Evolutionary conservation across 768 basidiomycete genomes (phyloP), one percentile per base, ranked within the genome.

Genomic region (Pulveroboletus frians): DNA sequence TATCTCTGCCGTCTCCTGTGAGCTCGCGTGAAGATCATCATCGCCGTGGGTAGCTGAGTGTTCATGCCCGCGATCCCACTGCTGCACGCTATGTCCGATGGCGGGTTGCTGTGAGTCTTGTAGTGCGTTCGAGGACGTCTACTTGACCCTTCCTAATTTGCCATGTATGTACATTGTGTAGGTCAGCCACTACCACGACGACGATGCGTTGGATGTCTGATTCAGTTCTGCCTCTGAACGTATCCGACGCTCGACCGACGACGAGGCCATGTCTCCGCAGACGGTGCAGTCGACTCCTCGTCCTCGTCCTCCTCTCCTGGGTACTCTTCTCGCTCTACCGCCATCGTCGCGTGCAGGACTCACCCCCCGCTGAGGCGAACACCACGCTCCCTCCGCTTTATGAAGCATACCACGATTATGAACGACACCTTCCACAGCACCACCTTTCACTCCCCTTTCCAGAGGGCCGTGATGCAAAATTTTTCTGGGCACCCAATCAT

Each of bases 401-500:
- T 50, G 66, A 71, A 42, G 58, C 63, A 18, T 79, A 71, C 55
- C 69, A 70, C 36, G 63, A 69, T 39, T 70, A 67, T 26, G 79
- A 80, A 57, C 66, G 73, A 37, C 55, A 43, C 8, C 62, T 80
- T 1, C 75, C 76, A 0, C 78, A 80, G 42, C 75, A 79, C 52
- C 59, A 72, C 47, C 53, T 62, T 0, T 66, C 68, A 0, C 53
- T 72, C 3, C 69, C 71, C 1, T 69, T 62, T 34, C 74, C 74
- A 3, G 71, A 76, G 32, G 75, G 74, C 0, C 55, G 57, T 5
- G 62, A 69, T 34, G 69, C 67, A 1, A 73, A 69, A 46, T 81
- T 74, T 55, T 60, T 83, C 9, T 80, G 71, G 68, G 64, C 71
- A 18, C 67, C 76, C 3, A 79, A 78, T 40, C 78, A 81, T 55